phyloP scores from a whole-genome alignment of 805 yeast genomes.

The Huiozyma naganishii region DNA sequence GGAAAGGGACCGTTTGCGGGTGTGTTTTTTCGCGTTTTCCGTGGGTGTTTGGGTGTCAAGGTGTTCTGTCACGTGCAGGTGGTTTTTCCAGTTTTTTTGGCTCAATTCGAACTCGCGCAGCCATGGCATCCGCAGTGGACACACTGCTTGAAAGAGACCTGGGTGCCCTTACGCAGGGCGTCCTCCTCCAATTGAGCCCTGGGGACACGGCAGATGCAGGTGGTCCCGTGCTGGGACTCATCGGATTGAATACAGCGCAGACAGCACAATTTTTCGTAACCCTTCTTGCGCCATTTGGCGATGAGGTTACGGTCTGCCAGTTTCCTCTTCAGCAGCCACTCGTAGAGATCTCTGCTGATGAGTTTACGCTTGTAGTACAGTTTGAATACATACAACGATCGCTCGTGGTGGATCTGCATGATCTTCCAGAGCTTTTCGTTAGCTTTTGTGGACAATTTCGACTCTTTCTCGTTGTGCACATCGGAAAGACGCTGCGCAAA shows the following conservation, averaged over 20 bases:
- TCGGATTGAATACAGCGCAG: constrained; percentile 57
- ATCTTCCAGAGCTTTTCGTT: constrained; percentile 61
- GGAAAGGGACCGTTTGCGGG: too few relatives aligned
- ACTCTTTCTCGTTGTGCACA: constrained; percentile 31
- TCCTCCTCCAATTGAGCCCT: constrained; percentile 36
- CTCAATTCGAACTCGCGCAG: constrained; percentile 63
- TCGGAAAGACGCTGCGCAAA: constrained; percentile 50
- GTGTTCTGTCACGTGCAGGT: too few relatives aligned
- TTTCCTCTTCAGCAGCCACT: constrained; percentile 58
- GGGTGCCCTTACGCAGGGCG: constrained; percentile 13
- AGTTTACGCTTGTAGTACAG: constrained; percentile 60
- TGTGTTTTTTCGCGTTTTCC: not conserved
- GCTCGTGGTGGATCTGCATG: constrained; percentile 57
- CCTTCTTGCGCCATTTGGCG: constrained; percentile 77
- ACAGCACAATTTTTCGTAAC: constrained; percentile 82
- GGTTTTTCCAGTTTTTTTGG: not conserved
- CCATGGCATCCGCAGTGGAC: constrained; percentile 80
- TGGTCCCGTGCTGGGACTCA: constrained; percentile 53
- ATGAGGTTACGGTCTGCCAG: constrained; percentile 60
- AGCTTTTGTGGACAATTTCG: constrained; percentile 38
- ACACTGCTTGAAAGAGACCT: constrained; percentile 40
- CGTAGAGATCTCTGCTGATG: constrained; percentile 57
- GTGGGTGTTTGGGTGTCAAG: not conserved
- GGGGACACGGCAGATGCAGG: constrained; percentile 85
- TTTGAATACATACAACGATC: constrained; percentile 65